Conservation (phyloP, 352 stramenopile genomes). For the Globisporangium rhizosaccharum region DNA sequence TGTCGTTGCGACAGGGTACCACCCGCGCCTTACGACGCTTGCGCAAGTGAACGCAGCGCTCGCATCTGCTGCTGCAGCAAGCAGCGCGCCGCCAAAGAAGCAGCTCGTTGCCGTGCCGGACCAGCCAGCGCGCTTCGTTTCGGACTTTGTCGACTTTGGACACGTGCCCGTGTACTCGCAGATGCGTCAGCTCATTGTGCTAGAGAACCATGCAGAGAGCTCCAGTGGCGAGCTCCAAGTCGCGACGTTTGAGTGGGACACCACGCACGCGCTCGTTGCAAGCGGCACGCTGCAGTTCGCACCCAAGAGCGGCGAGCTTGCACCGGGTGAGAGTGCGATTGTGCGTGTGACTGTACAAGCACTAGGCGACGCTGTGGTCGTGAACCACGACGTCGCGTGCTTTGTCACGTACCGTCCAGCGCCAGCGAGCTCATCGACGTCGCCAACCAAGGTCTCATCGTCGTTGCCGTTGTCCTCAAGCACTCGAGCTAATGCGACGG, state of each 20-base stretch:
- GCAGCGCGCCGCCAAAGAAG: constrained; percentile 15
- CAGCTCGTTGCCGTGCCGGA: constrained; percentile 32
- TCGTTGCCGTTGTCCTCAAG: not conserved
- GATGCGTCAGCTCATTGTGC: constrained; percentile 36
- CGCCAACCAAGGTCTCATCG: not conserved
- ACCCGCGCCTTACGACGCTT: constrained; percentile 36
- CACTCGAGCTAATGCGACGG: constrained; percentile 3
- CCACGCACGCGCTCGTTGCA: constrained; percentile 41
- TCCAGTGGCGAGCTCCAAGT: not conserved
- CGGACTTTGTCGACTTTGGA: constrained; percentile 51
- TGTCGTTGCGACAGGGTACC: constrained; percentile 52
- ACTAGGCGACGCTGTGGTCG: constrained; percentile 33
- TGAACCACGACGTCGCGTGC: constrained; percentile 69
- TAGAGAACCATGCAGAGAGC: constrained; percentile 35
- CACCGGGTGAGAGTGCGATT: constrained; percentile 37
- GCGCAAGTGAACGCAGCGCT: constrained; percentile 21
- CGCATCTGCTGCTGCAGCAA: constrained; percentile 11
- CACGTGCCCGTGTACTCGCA: constrained; percentile 55
- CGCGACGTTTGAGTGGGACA: constrained; percentile 58
- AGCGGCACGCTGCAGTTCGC: constrained; percentile 43
- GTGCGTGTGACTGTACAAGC: constrained; percentile 48
- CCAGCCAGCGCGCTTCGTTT: constrained; percentile 39
- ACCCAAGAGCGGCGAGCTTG: constrained; percentile 42
- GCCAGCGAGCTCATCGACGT: not conserved
- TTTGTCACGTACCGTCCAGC: constrained; percentile 25